Percentiles rank a stretch among this genome's conserved stretches.
phyloP scores from a whole-genome alignment of 768 basidiomycete species.

The Galerina sulciceps region DNA sequence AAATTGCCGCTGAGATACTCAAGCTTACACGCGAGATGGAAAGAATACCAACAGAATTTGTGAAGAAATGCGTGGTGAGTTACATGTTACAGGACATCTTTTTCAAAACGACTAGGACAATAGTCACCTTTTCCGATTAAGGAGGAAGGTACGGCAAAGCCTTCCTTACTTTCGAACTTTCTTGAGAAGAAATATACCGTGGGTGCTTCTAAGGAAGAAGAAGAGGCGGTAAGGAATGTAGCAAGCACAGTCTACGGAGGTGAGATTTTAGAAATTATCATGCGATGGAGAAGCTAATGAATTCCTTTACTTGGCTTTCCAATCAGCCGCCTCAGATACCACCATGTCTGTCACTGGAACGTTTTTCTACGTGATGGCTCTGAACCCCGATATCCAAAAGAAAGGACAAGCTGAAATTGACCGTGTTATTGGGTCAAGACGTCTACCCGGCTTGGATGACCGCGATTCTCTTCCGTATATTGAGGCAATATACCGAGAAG shows the following conservation, averaged over 20 bases:
- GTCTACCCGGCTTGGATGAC: slow-evolving; percentile 34
- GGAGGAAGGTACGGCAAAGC: slow-evolving; percentile 11
- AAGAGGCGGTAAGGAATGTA: slow-evolving; percentile 7
- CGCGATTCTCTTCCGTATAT: slow-evolving; percentile 30
- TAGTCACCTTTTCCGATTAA: neutral
- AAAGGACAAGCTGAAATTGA: slow-evolving; percentile 41
- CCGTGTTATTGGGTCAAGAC: slow-evolving; percentile 29
- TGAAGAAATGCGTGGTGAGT: slow-evolving; percentile 9
- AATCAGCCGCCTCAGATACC: slow-evolving; percentile 15
- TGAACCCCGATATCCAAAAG: slow-evolving; percentile 32
- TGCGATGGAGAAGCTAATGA: neutral
- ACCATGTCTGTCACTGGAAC: slow-evolving; percentile 16
- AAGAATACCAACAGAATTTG: slow-evolving; percentile 6
- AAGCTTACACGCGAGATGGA: slow-evolving; percentile 2
- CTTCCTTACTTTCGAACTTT: slow-evolving; percentile 14
- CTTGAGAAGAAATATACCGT: slow-evolving; percentile 9
- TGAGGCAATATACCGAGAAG: slow-evolving; percentile 25
- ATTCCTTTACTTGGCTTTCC: neutral
- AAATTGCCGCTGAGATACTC: neutral
- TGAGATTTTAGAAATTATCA: neutral
- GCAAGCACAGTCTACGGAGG: slow-evolving; percentile 18
- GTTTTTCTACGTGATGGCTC: slow-evolving; percentile 33
- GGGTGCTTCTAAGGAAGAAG: slow-evolving; percentile 6
- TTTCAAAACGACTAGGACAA: neutral
- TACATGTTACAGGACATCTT: neutral